These are phyloP conservation scores for Fusarium decemcellulare DNA, from an alignment of 2,329 filamentous ascomycete species.

Conservation along the genomic window DNA sequence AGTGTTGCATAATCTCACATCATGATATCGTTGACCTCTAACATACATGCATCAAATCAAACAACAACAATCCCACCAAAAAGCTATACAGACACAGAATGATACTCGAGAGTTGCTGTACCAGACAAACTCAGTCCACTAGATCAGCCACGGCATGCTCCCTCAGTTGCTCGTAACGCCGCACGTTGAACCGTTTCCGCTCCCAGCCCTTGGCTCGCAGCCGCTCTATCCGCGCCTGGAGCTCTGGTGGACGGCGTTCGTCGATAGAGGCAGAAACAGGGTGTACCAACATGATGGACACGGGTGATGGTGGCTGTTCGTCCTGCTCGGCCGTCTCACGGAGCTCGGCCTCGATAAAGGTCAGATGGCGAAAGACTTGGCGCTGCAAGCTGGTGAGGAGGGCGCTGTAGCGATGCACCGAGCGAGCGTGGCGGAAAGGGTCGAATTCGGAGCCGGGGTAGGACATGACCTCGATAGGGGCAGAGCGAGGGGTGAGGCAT, in stretches of 20 bases:
- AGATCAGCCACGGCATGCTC: slow-evolving; percentile 68
- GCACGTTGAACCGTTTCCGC: slow-evolving; percentile 67
- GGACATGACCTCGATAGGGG: slow-evolving; percentile 19
- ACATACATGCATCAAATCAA: slow-evolving; percentile 17
- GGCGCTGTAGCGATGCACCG: slow-evolving; percentile 64
- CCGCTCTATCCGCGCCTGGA: slow-evolving; percentile 67
- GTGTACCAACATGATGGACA: background rate
- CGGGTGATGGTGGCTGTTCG: slow-evolving; percentile 19
- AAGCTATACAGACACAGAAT: slow-evolving; percentile 11
- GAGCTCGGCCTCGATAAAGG: slow-evolving; percentile 60
- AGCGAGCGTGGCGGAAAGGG: slow-evolving; percentile 58
- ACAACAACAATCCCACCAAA: slow-evolving; percentile 8
- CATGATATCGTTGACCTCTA: slow-evolving; percentile 38
- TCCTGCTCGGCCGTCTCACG: slow-evolving; percentile 42
- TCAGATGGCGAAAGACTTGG: slow-evolving; percentile 65
- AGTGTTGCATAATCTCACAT: slow-evolving; percentile 13
- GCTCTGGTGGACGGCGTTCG: slow-evolving; percentile 57
- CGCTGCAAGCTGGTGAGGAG: slow-evolving; percentile 63
- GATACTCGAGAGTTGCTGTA: background rate
- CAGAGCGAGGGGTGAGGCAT: slow-evolving; percentile 33
- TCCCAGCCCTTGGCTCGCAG: slow-evolving; percentile 69
- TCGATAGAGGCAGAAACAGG: slow-evolving; percentile 45
- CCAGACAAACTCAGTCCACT: slow-evolving; percentile 23
- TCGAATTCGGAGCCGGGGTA: slow-evolving; percentile 44
- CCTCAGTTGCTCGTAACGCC: slow-evolving; percentile 67